These are phyloP conservation scores for Hypoxylon subgilvum DNA, from an alignment of 495 filamentous ascomycete genomes.

Conservation along the genomic window DNA sequence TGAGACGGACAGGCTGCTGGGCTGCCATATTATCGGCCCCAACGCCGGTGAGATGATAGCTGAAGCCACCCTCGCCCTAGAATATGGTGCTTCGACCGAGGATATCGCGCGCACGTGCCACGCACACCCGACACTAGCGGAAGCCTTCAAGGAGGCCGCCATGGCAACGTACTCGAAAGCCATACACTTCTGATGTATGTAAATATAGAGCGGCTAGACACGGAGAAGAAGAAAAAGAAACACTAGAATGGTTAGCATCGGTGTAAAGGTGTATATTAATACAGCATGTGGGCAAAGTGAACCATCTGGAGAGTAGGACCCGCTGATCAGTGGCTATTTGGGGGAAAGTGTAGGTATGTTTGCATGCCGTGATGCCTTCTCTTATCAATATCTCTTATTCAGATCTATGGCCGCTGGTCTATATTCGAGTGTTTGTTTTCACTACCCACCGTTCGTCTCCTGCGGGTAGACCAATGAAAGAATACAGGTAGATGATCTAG, in stretches of 20 bases:
- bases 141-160: conserved; percentile 99
- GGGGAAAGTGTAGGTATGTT: background rate
- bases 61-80: conserved; percentile 90
- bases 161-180: conserved; percentile 97
- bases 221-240: conserved; percentile 9
- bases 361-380: background rate
- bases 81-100: conserved; percentile 95
- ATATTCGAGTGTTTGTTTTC: too few species aligned
- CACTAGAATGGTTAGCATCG: conserved; percentile 36
- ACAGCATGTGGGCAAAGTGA: conserved; percentile 34
- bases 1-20: conserved; percentile 93
- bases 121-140: conserved; percentile 93
- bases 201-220: conserved; percentile 37
- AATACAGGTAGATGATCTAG: too few species aligned
- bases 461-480: too few species aligned
- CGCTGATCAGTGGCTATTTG: background rate
- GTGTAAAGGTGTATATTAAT: conserved; percentile 47
- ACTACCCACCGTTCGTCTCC: too few species aligned
- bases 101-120: conserved; percentile 95
- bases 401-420: too few species aligned
- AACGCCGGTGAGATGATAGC: conserved; percentile 99
- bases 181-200: conserved; percentile 81
- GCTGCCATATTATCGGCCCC: conserved; percentile 94
- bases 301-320: conserved; percentile 1
- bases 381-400: background rate